Percentiles rank a stretch among this genome's conserved stretches.
Evolutionary conservation across 176 grass and related monocot species (phyloP).

Genomic region (Urochloa ruziziensis): DNA sequence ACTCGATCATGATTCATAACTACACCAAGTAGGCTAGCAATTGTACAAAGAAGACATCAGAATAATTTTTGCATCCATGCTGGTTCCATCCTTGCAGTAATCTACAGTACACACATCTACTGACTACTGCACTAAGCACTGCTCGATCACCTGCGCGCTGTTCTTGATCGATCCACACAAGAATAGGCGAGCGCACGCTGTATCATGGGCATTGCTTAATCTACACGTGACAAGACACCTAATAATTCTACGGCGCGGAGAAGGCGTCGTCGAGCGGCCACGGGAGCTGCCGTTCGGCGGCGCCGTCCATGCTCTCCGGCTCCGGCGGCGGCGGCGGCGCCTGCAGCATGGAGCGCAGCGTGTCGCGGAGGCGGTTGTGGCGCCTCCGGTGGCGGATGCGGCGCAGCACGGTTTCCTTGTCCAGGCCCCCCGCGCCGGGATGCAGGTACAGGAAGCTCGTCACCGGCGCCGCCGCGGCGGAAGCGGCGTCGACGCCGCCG

Average conservation of each 20-base stretch:
- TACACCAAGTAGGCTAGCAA: not conserved
- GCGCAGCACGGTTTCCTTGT: constrained; percentile 66
- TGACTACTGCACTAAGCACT: not conserved
- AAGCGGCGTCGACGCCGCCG: not conserved
- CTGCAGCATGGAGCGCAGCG: constrained; percentile 41
- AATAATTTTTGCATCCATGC: constrained; percentile 1
- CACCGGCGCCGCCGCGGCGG: not conserved
- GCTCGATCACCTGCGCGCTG: not conserved
- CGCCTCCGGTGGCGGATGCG: constrained; percentile 77
- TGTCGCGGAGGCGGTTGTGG: constrained; percentile 40
- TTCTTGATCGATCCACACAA: not conserved
- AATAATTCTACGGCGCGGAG: constrained; percentile 54
- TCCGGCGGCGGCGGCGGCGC: constrained; percentile 11
- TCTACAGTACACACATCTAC: not conserved
- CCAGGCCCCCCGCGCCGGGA: constrained; percentile 28
- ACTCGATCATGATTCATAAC: not conserved
- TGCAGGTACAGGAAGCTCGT: constrained; percentile 58
- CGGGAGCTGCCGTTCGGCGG: constrained; percentile 28
- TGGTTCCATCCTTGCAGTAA: not conserved
- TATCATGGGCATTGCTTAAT: not conserved
- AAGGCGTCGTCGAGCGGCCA: constrained; percentile 67
- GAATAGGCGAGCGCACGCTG: not conserved
- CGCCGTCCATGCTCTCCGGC: not conserved
- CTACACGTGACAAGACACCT: not conserved
- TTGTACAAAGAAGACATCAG: not conserved